Evolutionary conservation across 495 filamentous ascomycete genomes (phyloP), one percentile per base, ranked within the genome.

Genomic region (Penicillium taxi): DNA sequence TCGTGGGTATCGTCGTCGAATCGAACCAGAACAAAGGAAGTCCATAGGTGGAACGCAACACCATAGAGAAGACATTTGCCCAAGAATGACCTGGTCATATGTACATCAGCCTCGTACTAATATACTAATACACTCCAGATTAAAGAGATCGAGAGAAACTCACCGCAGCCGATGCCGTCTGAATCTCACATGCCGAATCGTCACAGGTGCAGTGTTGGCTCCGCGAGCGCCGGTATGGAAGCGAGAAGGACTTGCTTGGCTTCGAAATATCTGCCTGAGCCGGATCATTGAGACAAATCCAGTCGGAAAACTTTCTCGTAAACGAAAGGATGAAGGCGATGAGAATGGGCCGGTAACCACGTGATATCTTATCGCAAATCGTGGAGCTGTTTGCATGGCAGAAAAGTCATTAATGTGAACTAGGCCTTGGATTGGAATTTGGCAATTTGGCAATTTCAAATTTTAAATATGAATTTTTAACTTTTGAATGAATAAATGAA

Each of bases 81-180:
- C 17, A 64, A 16, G 18, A 65, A 52, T 5, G 43, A 53, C 36
- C 64, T 68, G 14, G 9, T 4, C n/a, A 22, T 23, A 24, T 3
- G 7, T 17, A 14, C 2, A 30, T 53, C 4, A 57, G 42, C 26
- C 31, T 35, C 6, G 5, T 32, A 32, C 18, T 11, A 6, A 14
- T 2, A 5, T 3, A 17, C 9, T 9, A 18, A 6, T 6, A 8
- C 8, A 26, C 8, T 11, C 13, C 24, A 36, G 12, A 7, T 12
- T 6, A 19, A 27, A 9, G 2, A 38, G 15, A 17, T 5, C n/a
- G 15, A 31, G 21, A 11, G 16, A 16, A 35, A 39, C 55, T 37
- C 30, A 68, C 64, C 56, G 58, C 16, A 66, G 37, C 64, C 62
- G 61, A 20, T 59, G 64, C 44, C 57, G 56, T 37, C 51, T 55